These are phyloP conservation scores for Mucuna pruriens DNA, from an alignment of 306 rosid genomes.

Conservation along the genomic window DNA sequence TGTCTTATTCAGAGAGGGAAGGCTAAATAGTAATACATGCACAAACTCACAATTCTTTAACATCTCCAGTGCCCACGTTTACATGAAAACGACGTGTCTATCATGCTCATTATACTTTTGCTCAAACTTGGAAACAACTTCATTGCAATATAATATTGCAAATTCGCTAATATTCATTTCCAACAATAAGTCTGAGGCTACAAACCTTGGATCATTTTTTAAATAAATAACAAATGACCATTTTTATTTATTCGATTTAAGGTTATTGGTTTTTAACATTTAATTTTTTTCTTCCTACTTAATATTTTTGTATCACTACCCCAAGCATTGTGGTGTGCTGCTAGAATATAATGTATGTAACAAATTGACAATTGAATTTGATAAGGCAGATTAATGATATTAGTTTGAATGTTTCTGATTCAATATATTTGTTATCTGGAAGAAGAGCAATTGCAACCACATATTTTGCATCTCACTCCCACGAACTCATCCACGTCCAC, in stretches of 20 bases:
- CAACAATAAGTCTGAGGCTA: too few relatives aligned
- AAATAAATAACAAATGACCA: too few relatives aligned
- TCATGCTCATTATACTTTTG: conserved; percentile 1
- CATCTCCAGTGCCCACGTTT: conserved; percentile 1
- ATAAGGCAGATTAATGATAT: background rate
- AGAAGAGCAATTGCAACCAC: background rate
- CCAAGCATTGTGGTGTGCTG: too few relatives aligned
- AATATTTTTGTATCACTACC: too few relatives aligned
- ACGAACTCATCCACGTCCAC: background rate
- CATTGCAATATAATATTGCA: background rate
- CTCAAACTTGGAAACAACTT: background rate
- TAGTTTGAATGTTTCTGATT: background rate
- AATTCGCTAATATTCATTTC: background rate
- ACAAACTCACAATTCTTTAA: background rate
- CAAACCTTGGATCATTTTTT: background rate
- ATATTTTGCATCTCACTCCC: background rate
- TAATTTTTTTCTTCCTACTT: background rate
- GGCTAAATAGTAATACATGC: background rate
- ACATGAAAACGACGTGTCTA: conserved; percentile 10
- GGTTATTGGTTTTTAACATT: background rate
- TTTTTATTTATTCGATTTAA: background rate
- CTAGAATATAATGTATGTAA: background rate
- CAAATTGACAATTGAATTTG: background rate
- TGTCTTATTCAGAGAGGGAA: conserved; percentile 17
- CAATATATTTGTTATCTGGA: background rate